Evolutionary conservation across 345 rosid species (phyloP), one percentile per base, ranked within the genome.

Genomic region (Excoecaria agallocha): DNA sequence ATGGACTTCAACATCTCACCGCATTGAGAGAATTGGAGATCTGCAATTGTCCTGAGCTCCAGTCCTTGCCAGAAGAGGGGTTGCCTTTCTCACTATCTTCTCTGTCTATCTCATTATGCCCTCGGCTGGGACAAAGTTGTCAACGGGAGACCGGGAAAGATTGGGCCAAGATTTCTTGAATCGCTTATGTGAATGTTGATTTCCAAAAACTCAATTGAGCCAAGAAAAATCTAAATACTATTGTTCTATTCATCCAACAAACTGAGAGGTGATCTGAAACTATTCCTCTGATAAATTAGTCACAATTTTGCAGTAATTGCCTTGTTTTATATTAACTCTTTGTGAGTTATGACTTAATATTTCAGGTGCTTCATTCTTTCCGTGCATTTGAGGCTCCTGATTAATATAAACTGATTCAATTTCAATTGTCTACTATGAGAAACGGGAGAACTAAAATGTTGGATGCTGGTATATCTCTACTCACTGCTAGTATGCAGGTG

Each of bases 1-100:
- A 6, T 67, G 70, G 70, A 48, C 70, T 70, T 70, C 48, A 70
- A 39, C 73, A 70, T 43, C 73, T 70, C 15, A 70, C 15, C 19
- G 54, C 63, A 10, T 46, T 70, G 16, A 57, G 24, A 55, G 60
- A 70, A 54, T 12, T 70, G 73, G 63, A 54, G 35, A 54, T 70
- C 37, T 70, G 48, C 3, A 41, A 41, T 50, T 70, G 73, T 57
- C 73, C 73, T 10, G 55, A 70, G 63, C 73, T 70, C 35, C 62
- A 35, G 37, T 70, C 63, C 37, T 3, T 70, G 50, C 60, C 60
- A 11, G 49, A 70, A 55, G 49, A 52, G 16, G 72, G 70, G n/a
- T 54, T 67, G 41, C 70, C 70, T 11, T 49, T 57, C 9, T 48
- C 70, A 13, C 70, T 67, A 48, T 46, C 56, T 25, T 67, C 70